Base-by-base conservation (phyloP, 1,284 basidiomycete species). In the Fomitopsis pinicola region DNA sequence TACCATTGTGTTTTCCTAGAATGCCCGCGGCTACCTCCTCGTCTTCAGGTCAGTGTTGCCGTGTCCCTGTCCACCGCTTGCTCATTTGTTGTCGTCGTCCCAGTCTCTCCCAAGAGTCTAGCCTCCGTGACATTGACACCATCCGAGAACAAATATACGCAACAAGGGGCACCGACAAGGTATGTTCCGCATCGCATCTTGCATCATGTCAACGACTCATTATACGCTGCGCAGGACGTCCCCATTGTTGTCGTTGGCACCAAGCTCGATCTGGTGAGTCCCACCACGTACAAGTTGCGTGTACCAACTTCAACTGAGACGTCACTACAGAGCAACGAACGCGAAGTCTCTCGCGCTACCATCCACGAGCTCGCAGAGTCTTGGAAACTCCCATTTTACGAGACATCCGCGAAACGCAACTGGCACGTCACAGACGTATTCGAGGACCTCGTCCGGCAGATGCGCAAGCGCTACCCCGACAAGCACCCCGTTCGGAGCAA, bases 161-260 rank as follows among this genome's bases (percentile, higher is more conserved):
- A 45, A 84, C 93, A 66, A 93, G 92, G 75, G 88, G 86, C n/a
- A 80, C 80, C 50, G 80, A 86, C 62, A 77, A 73, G 55, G 89
- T 89, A 65, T 67, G 79, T 60, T 45, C 56, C 8, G 33, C 40
- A 50, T 42, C 54, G 55, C 54, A 28, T 33, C 26, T 30, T 19
- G 14, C 17, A 4, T 19, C 17, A 17, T 28, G 58, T 12, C 61
- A 30, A 9, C 22, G 26, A 55, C 45, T 59, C 35, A 50, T 48
- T 42, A 30, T 17, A 64, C 53, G 44, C 42, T 9, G 50, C 5
- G 6, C 65, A 88, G 87, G 76, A 77, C 42, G 75, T 91, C 35
- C 94, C 94, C 9, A 91, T 96, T 67, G 90, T 95, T 42, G 82
- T 95, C 12, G 92, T 94, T 17, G 94, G 94, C 48, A 95, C 94